Conservation (phyloP, 495 filamentous ascomycete species). For the Hypoxylon trugodes region DNA sequence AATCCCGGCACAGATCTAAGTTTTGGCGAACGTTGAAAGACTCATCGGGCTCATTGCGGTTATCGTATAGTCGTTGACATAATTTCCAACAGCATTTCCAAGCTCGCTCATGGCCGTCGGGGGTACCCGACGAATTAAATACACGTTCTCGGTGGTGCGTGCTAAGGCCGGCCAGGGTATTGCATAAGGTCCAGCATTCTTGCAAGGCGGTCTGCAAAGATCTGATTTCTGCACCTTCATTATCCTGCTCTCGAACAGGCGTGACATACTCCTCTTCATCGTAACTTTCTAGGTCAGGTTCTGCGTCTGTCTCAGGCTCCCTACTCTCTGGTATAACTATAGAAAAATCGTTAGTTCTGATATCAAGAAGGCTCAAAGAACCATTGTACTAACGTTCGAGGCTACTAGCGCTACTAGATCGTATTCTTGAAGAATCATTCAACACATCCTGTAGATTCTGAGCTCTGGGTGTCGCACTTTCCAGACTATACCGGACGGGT, state of each 20-base stretch:
- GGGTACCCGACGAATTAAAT: constrained; percentile 72
- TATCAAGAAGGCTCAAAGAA: not conserved
- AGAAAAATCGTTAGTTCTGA: constrained; percentile 14
- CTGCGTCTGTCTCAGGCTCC: constrained; percentile 49
- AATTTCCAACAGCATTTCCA: constrained; percentile 94
- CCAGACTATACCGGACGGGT: constrained; percentile 67
- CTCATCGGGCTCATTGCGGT: constrained; percentile 73
- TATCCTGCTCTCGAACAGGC: constrained; percentile 51
- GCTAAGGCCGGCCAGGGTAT: constrained; percentile 85
- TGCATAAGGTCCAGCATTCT: constrained; percentile 95
- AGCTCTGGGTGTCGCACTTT: constrained; percentile 80
- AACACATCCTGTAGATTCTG: constrained; percentile 76
- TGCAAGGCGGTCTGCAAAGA: constrained; percentile 79
- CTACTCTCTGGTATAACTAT: constrained; percentile 60
- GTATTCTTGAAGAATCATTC: constrained; percentile 52
- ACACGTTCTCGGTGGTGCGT: constrained; percentile 83
- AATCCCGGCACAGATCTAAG: constrained; percentile 87
- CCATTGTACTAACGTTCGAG: constrained; percentile 70
- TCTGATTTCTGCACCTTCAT: constrained; percentile 69
- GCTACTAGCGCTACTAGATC: constrained; percentile 65
- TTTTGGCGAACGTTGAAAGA: constrained; percentile 76
- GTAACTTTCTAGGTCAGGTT: constrained; percentile 45
- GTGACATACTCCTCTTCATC: constrained; percentile 54
- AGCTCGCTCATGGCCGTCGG: constrained; percentile 79
- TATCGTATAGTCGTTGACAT: constrained; percentile 87